Evolutionary conservation across 2,329 filamentous ascomycete species (phyloP).

Genomic region (Blumeriella jaapii): DNA sequence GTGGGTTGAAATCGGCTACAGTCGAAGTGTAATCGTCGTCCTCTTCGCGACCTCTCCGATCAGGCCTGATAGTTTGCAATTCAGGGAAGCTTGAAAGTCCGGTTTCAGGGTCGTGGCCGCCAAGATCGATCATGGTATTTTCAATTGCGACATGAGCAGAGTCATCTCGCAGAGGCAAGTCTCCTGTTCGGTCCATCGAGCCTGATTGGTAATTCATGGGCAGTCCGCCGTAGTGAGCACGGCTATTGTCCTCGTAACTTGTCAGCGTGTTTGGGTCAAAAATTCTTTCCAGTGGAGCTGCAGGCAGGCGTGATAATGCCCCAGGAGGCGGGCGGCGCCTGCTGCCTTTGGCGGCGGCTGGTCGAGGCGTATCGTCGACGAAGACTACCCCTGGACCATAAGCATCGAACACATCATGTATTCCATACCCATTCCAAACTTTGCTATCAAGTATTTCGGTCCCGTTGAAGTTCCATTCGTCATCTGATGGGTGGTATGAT

Average conservation of each 20-base stretch:
- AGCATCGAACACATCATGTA: conserved; percentile 48
- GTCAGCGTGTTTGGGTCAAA: conserved; percentile 56
- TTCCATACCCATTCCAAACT: conserved; percentile 39
- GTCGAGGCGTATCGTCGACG: conserved; percentile 38
- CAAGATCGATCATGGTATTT: conserved; percentile 54
- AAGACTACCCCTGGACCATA: conserved; percentile 45
- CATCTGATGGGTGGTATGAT: conserved; percentile 36
- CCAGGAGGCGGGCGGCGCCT: conserved; percentile 46
- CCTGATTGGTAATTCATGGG: conserved; percentile 11
- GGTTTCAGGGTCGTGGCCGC: conserved; percentile 44
- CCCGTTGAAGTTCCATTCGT: conserved; percentile 59
- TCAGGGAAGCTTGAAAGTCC: conserved; percentile 48
- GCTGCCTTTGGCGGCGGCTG: conserved; percentile 30
- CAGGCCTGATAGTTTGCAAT: conserved; percentile 43
- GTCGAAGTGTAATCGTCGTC: conserved; percentile 16
- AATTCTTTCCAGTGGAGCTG: conserved; percentile 49
- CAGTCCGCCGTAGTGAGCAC: conserved; percentile 43
- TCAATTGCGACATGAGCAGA: conserved; percentile 39
- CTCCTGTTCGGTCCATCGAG: conserved; percentile 31
- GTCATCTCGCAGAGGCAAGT: conserved; percentile 48
- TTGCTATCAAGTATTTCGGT: conserved; percentile 52
- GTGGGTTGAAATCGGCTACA: conserved; percentile 33
- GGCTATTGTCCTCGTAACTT: conserved; percentile 52
- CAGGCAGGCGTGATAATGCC: conserved; percentile 40
- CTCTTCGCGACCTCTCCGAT: conserved; percentile 14